Base-by-base conservation (phyloP, 2,329 filamentous ascomycete species). In the Akanthomyces lecanii region DNA sequence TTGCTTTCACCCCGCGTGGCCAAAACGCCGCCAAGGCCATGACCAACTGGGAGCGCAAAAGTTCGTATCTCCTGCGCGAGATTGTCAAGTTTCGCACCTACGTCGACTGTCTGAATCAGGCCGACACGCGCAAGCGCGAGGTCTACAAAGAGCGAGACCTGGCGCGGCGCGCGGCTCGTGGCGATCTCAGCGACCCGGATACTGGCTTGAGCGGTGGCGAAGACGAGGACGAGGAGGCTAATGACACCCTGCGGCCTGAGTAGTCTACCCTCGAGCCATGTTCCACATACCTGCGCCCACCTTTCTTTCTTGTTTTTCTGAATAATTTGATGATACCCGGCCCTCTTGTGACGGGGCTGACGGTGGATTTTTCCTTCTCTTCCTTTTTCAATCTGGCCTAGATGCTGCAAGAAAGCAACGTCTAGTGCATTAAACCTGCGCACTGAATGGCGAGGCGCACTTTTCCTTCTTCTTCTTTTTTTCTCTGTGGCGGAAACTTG, bases 71-170 rank as follows among this genome's bases (percentile, higher is more conserved):
- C 47, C 82, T 98, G 14, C 83, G 91, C 42, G 95, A 99, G 78
- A 97, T 96, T 74, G 92, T 98, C 75, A 98, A 98, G 76, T 98
- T 97, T 78, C 83, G 89, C 65, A 98, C 93, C 0, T 99, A 98
- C 71, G 93, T 97, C 68, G 95, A 98, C 74, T 88, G 87, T 40
- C 78, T 99, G 57, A 82, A 87, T 63, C 84, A 85, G 44, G 93
- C 93, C 0, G 85, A 90, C 68, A 77, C 73, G 38, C 82, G 86
- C 61, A 92, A 90, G 72, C 82, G 85, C 52, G 88, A 88, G 71
- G 88, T 97, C 48, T 89, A 92, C 67, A 73, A 74, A 4, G 86
- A 89, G 73, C 75, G 86, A 60, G 82, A 82, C 47, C 72, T 78
- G 51, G 82, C 80, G 23, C 74, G 78, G 52, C 76, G 79, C n/a